Evolutionary conservation across 768 basidiomycete species (phyloP).

Genomic region (Boletus subparvulus): DNA sequence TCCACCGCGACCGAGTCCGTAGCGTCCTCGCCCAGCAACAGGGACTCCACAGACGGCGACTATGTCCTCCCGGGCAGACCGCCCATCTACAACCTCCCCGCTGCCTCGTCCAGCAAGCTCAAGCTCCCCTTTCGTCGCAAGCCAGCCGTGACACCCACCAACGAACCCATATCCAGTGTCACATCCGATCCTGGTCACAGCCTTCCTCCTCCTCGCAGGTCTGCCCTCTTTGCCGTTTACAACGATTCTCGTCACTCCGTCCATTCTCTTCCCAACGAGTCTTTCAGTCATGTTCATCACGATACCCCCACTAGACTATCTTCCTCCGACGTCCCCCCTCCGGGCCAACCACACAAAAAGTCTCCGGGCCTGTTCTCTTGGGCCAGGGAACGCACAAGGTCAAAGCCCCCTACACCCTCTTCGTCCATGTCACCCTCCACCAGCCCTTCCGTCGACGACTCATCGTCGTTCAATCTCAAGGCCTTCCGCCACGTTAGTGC

Average conservation of each 20-base stretch:
- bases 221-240: slow-evolving; percentile 61
- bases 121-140: slow-evolving; percentile 46
- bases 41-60: slow-evolving; percentile 33
- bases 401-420: slow-evolving; percentile 27
- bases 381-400: slow-evolving; percentile 39
- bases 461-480: slow-evolving; percentile 65
- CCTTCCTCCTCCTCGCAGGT: slow-evolving; percentile 56
- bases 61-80: slow-evolving; percentile 20
- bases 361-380: slow-evolving; percentile 38
- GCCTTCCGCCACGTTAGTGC: slow-evolving; percentile 69
- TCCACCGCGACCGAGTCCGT: slow-evolving; percentile 14
- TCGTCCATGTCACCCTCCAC: slow-evolving; percentile 35
- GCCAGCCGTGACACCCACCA: slow-evolving; percentile 14
- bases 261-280: slow-evolving; percentile 56
- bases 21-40: slow-evolving; percentile 14
- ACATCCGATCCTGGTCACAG: slow-evolving; percentile 46
- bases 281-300: slow-evolving; percentile 19
- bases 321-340: slow-evolving; percentile 17
- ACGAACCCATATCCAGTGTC: slow-evolving; percentile 37
- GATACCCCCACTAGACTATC: slow-evolving; percentile 23
- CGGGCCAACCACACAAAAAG: slow-evolving; percentile 29
- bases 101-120: slow-evolving; percentile 43
- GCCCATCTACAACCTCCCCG: slow-evolving; percentile 24
- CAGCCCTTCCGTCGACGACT: slow-evolving; percentile 19
- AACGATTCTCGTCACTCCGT: slow-evolving; percentile 51